phyloP scores from a whole-genome alignment of 129 eudicot genomes.

The Artemisia tridentata region DNA sequence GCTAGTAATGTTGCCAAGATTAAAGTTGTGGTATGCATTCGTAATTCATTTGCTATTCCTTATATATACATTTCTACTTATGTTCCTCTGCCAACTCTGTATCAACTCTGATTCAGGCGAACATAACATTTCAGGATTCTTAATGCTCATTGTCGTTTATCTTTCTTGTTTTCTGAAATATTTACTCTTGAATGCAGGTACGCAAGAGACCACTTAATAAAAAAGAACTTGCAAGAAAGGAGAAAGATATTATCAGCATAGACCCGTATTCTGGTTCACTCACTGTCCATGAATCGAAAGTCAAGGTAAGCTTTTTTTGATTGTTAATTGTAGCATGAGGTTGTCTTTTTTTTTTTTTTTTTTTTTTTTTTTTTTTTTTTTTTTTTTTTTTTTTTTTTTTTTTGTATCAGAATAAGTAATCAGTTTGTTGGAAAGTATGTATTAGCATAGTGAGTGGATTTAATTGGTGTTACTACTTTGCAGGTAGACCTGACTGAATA shows the following conservation, averaged over 20 bases:
- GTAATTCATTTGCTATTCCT: too few relatives aligned
- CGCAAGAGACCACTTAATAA: constrained; percentile 79
- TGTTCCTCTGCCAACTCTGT: too few relatives aligned
- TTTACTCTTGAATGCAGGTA: constrained; percentile 23
- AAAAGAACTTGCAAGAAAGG: constrained; percentile 57
- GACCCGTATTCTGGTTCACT: constrained; percentile 41
- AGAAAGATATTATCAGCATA: constrained; percentile 61
- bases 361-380: background rate
- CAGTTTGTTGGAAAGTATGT: background rate
- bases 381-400: constrained; percentile 1
- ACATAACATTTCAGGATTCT: background rate
- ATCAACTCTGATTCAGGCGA: too few relatives aligned
- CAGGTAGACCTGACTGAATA: constrained; percentile 82
- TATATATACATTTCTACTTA: too few relatives aligned
- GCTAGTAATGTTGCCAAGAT: constrained; percentile 81
- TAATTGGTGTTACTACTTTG: constrained; percentile 6
- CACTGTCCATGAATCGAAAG: constrained; percentile 64
- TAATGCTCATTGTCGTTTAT: too few relatives aligned
- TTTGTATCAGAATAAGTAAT: background rate
- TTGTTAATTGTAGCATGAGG: background rate
- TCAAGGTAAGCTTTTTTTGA: constrained; percentile 37
- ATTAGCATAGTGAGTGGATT: constrained; percentile 5
- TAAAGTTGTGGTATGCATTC: constrained; percentile 64
- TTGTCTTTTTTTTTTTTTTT: background rate
- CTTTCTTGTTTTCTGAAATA: background rate